Conservation (phyloP, 441 rosid genomes). For the Jatropha podagrica region DNA sequence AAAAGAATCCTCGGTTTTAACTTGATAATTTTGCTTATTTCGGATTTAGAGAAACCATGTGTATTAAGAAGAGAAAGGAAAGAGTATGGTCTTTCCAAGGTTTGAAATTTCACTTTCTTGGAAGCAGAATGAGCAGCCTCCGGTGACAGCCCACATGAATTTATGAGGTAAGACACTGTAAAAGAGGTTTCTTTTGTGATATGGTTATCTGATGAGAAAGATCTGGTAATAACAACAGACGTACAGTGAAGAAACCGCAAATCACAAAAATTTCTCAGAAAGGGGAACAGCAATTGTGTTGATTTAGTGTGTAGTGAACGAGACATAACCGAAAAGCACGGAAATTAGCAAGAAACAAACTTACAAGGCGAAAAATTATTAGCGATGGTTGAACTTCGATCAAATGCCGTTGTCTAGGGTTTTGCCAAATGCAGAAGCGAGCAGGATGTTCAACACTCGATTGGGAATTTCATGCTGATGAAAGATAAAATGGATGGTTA, state of each 20-base stretch:
- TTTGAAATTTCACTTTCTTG: neutral
- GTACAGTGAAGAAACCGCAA: neutral
- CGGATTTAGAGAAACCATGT: neutral
- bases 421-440: too few relatives aligned
- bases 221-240: neutral
- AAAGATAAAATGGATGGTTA: too few relatives aligned
- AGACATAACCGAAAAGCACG: neutral
- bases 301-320: neutral
- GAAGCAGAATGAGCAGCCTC: neutral
- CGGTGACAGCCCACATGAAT: neutral
- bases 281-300: neutral
- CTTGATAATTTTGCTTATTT: neutral
- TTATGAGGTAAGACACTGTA: neutral
- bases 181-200: neutral
- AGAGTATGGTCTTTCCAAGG: neutral
- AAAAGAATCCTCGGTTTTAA: neutral
- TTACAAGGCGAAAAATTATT: neutral
- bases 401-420: neutral
- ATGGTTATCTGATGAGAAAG: neutral
- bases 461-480: too few relatives aligned
- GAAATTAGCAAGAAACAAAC: neutral
- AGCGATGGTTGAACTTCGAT: neutral
- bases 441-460: too few relatives aligned
- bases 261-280: neutral
- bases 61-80: neutral